These are phyloP conservation scores for Leccinellum rugosiceps DNA, from an alignment of 768 basidiomycete genomes.

Conservation along the genomic window DNA sequence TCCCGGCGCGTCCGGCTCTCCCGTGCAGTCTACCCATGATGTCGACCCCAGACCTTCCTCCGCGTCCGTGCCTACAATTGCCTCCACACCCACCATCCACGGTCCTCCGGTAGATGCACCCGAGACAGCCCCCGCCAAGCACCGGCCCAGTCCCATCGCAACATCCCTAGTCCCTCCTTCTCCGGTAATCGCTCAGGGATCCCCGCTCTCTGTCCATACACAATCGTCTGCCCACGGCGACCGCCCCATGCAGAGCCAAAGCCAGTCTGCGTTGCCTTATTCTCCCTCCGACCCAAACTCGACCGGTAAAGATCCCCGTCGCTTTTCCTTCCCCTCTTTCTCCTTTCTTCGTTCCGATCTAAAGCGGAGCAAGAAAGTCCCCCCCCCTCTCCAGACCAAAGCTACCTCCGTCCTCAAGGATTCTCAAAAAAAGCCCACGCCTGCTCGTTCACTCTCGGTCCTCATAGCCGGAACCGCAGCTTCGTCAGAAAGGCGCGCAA, in stretches of 20 bases:
- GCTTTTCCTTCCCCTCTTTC: slow-evolving; percentile 49
- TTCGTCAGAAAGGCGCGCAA: slow-evolving; percentile 56
- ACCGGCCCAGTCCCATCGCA: slow-evolving; percentile 1
- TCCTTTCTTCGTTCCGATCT: slow-evolving; percentile 38
- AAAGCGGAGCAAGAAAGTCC: slow-evolving; percentile 23
- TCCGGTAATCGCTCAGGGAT: neutral
- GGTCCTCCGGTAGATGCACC: slow-evolving; percentile 6
- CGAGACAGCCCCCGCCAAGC: slow-evolving; percentile 2
- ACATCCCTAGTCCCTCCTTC: slow-evolving; percentile 21
- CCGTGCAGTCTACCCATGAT: neutral
- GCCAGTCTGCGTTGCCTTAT: slow-evolving; percentile 28
- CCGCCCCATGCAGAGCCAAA: slow-evolving; percentile 21
- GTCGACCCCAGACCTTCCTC: slow-evolving; percentile 12
- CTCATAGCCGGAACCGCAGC: slow-evolving; percentile 27
- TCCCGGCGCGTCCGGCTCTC: neutral
- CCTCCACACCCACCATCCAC: slow-evolving; percentile 24
- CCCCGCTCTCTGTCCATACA: slow-evolving; percentile 8
- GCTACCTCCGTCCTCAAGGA: slow-evolving; percentile 36
- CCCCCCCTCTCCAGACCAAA: slow-evolving; percentile 14
- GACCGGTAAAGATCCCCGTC: slow-evolving; percentile 31
- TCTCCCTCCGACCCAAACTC: slow-evolving; percentile 8
- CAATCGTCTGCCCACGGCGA: slow-evolving; percentile 18
- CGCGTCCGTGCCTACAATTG: slow-evolving; percentile 21
- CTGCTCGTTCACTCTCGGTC: slow-evolving; percentile 32
- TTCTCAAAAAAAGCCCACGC: slow-evolving; percentile 39